Evolutionary conservation across 257 asterid genomes (phyloP).

Genomic region (Striga asiatica): DNA sequence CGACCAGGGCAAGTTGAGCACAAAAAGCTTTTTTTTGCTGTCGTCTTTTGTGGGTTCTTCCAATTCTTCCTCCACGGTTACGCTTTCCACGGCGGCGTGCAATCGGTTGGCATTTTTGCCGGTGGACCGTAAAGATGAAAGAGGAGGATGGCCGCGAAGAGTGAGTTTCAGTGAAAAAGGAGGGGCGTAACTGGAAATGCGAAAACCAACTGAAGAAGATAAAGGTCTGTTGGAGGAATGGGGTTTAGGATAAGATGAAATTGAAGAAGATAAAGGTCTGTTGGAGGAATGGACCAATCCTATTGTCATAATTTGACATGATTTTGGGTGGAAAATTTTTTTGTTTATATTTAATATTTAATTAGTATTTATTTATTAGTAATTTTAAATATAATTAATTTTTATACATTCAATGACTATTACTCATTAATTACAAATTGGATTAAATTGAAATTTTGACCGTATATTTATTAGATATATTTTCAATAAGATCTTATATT

Average conservation of each 20-base stretch:
- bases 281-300: no score
- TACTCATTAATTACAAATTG: no score
- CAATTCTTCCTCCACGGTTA: slow-evolving; percentile 17
- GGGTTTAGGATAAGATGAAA: slow-evolving; percentile 26
- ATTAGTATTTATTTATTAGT: no score
- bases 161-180: slow-evolving; percentile 22
- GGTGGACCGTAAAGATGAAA: slow-evolving; percentile 14
- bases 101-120: slow-evolving; percentile 21
- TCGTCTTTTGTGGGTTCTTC: slow-evolving; percentile 21
- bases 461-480: no score
- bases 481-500: no score
- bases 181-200: slow-evolving; percentile 12
- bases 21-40: slow-evolving; percentile 61
- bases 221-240: slow-evolving; percentile 17
- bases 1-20: slow-evolving; percentile 87
- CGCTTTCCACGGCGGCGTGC: slow-evolving; percentile 32
- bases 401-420: no score
- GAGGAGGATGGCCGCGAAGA: slow-evolving; percentile 6
- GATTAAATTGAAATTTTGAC: no score
- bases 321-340: no score
- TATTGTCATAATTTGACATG: no score
- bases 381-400: no score
- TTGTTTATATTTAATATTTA: no score
- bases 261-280: slow-evolving; percentile 14
- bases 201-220: slow-evolving; percentile 19